Conservation (phyloP, 306 rosid genomes). For the Malus fusca region DNA sequence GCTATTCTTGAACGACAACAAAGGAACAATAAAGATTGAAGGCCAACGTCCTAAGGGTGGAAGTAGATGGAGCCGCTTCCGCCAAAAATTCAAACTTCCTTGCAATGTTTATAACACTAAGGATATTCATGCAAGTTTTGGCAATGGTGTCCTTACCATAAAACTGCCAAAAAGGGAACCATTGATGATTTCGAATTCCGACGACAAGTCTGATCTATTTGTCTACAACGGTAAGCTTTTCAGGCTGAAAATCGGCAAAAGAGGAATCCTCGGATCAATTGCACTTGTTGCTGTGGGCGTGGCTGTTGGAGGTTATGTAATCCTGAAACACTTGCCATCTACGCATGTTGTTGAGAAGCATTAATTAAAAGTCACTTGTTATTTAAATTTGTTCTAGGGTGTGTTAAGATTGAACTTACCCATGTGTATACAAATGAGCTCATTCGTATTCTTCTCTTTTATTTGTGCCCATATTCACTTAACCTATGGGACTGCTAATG, state of each 20-base stretch:
- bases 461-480: too few species aligned
- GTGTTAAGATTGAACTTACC: background rate
- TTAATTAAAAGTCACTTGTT: background rate
- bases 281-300: background rate
- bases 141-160: background rate
- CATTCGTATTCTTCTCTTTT: too few species aligned
- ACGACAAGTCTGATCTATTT: background rate
- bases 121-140: slow-evolving; percentile 2
- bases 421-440: too few species aligned
- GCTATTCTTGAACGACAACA: background rate
- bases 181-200: background rate
- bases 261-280: background rate
- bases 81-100: background rate
- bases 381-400: background rate
- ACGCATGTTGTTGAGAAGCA: background rate
- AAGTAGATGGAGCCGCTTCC: background rate
- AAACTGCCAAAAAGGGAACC: background rate
- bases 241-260: background rate
- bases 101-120: background rate
- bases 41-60: background rate
- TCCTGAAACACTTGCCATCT: background rate
- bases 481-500: too few species aligned
- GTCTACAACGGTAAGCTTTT: background rate
- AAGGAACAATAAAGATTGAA: background rate
- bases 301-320: background rate